Percentiles rank a stretch among this genome's conserved stretches.
phyloP scores from a whole-genome alignment of 192 early-diverging fungal species.

The Lobosporangium transversale region DNA sequence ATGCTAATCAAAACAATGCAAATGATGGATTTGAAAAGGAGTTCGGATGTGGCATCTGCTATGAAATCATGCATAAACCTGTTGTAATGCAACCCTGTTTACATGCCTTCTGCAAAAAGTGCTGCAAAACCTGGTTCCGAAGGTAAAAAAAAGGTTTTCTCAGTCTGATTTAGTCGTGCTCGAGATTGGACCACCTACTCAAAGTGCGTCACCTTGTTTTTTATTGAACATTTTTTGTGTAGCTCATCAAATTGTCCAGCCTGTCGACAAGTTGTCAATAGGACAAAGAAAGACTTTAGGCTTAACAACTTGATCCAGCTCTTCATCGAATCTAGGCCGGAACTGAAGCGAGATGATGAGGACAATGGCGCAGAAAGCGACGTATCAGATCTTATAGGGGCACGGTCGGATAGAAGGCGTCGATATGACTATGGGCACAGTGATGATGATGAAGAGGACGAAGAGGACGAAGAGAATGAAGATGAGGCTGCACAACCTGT shows the following conservation, averaged over 20 bases:
- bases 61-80: constrained; percentile 49
- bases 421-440: constrained; percentile 8
- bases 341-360: constrained; percentile 37
- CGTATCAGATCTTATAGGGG: constrained; percentile 20
- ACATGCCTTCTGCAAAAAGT: constrained; percentile 45
- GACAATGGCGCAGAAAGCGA: constrained; percentile 32
- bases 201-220: background rate
- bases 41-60: constrained; percentile 46
- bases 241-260: constrained; percentile 26
- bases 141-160: constrained; percentile 7
- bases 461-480: constrained; percentile 8
- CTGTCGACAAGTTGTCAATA: constrained; percentile 23
- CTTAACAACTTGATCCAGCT: constrained; percentile 39
- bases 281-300: constrained; percentile 40
- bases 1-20: constrained; percentile 2
- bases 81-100: constrained; percentile 47
- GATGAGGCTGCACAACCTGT: background rate
- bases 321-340: constrained; percentile 31
- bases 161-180: too few relatives aligned
- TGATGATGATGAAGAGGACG: constrained; percentile 25
- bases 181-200: background rate
- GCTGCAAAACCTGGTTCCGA: constrained; percentile 39
- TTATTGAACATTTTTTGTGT: background rate
- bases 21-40: constrained; percentile 37
- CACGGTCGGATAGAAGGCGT: background rate